A percentile compares a stretch with the other conserved stretches of the same genome.
Evolutionary conservation across 2,329 filamentous ascomycete species (phyloP).

Genomic region (Botrytis sinoallii): DNA sequence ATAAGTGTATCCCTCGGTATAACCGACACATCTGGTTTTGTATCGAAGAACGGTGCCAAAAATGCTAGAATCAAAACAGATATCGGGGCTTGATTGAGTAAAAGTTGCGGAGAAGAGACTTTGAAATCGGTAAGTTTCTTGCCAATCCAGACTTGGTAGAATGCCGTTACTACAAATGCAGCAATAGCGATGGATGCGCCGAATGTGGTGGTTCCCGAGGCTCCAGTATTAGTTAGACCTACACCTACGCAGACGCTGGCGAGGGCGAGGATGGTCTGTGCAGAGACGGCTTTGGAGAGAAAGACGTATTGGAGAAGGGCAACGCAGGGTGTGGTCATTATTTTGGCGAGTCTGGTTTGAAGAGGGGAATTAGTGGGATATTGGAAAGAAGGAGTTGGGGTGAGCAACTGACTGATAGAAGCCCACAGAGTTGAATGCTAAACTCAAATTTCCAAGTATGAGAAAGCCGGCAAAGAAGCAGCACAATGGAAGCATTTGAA

Average conservation of each 20-base stretch:
- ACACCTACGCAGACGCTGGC: slow-evolving; percentile 45
- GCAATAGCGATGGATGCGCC: slow-evolving; percentile 44
- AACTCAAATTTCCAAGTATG: slow-evolving; percentile 45
- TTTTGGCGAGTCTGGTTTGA: slow-evolving; percentile 42
- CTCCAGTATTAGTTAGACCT: slow-evolving; percentile 43
- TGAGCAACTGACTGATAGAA: slow-evolving; percentile 42
- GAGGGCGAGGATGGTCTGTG: slow-evolving; percentile 42
- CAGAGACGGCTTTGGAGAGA: slow-evolving; percentile 43
- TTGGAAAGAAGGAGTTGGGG: neutral
- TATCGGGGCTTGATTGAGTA: slow-evolving; percentile 47
- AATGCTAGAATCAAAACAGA: slow-evolving; percentile 44
- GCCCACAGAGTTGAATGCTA: slow-evolving; percentile 47
- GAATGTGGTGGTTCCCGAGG: slow-evolving; percentile 40
- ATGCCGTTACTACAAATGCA: slow-evolving; percentile 45
- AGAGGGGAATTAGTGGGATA: neutral
- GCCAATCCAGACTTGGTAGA: slow-evolving; percentile 49
- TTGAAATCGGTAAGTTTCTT: slow-evolving; percentile 47
- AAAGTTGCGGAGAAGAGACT: slow-evolving; percentile 44
- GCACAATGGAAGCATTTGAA: slow-evolving; percentile 46
- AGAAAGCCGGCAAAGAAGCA: slow-evolving; percentile 47
- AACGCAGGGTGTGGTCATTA: slow-evolving; percentile 48
- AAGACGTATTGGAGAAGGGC: slow-evolving; percentile 45
- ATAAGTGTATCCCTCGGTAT: slow-evolving; percentile 43
- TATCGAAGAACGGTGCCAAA: slow-evolving; percentile 45
- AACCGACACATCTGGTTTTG: slow-evolving; percentile 27